A percentile compares a stretch with the other conserved stretches of the same genome.
Evolutionary conservation across 345 rosid species (phyloP).

Genomic region (Alliaria petiolata): DNA sequence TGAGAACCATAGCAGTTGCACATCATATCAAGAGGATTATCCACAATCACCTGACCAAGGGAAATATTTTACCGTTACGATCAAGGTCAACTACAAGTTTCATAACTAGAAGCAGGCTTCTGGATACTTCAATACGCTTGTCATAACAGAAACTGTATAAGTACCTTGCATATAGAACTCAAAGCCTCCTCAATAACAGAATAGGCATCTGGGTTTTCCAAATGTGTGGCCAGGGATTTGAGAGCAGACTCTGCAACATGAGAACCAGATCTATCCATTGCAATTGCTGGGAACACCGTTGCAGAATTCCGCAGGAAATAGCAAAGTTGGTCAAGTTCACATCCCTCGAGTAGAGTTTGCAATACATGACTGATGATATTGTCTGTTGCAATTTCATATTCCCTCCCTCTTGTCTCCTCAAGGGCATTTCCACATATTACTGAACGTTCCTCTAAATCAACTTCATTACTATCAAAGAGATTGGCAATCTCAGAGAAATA

Average conservation of each 20-base stretch:
- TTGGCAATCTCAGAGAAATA: conserved; percentile 79
- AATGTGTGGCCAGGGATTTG: conserved; percentile 66
- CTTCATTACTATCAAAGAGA: conserved; percentile 71
- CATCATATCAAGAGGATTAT: conserved; percentile 59
- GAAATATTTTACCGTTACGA: conserved; percentile 8
- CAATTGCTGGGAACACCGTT: conserved; percentile 62
- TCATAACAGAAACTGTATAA: neutral
- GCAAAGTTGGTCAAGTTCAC: conserved; percentile 80
- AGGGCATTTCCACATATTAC: conserved; percentile 76
- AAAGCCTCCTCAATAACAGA: conserved; percentile 67
- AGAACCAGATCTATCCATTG: conserved; percentile 94
- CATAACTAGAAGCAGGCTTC: neutral
- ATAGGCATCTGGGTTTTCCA: conserved; percentile 63
- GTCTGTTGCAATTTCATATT: conserved; percentile 83
- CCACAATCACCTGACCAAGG: conserved; percentile 56
- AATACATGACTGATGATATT: conserved; percentile 80
- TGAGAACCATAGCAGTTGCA: conserved; percentile 86
- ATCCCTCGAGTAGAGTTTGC: conserved; percentile 83
- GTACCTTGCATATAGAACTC: conserved; percentile 73
- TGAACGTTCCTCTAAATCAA: conserved; percentile 70
- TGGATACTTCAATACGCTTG: neutral
- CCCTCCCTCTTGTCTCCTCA: conserved; percentile 83
- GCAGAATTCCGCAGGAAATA: conserved; percentile 66
- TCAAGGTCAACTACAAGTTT: neutral
- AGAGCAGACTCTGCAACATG: conserved; percentile 96